Base-by-base conservation (phyloP, 331 rosid species). In the Malus hybrid region DNA sequence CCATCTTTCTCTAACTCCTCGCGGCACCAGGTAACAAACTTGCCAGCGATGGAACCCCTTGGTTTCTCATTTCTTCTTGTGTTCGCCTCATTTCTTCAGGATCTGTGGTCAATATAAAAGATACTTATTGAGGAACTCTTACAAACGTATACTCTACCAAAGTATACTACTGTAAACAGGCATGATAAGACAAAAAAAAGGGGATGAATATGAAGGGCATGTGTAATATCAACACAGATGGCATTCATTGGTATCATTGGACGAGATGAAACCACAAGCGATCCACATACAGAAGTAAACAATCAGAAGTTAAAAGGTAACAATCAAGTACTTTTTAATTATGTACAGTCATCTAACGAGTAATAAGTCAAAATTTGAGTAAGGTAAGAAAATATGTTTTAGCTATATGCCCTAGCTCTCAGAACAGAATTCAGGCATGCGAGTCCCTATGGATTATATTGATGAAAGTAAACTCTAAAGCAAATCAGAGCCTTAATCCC, bases 11-110 rank as follows among this genome's bases (percentile, higher is more conserved):
- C 78, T 86, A 94, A 85, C 83, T 84, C 83, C 97, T 84, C 34
- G 81, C 91, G 46, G 90, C 87, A 64, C 97, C 93, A 5, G 97
- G 99, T 76, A 95, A 83, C 70, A 95, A 77, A 85, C 86, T 92
- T 20, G 99, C 85, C 71, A 95, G 73, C 65, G 98, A 84, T 59
- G 97, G 97, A 85, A 91, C 96, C 65, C 99, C 99, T 95, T 92
- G 97, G 83, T 62, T 88, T 86, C 97, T 89, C 99, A 95, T 92
- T 90, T 92, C 97, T 88, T 92, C 98, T 85, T 92, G 99, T 27
- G 99, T 96, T 70, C 97, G 91, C 84, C 77, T 92, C 92, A 95
- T 95, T 90, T 95, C 99, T 88, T 95, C 99, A 22, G 96, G 97
- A 88, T 95, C 99, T 95, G 90, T 88, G 76, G 56, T 77, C 69